Conservation (phyloP, 768 basidiomycete genomes). For the Pluteus cervinus region DNA sequence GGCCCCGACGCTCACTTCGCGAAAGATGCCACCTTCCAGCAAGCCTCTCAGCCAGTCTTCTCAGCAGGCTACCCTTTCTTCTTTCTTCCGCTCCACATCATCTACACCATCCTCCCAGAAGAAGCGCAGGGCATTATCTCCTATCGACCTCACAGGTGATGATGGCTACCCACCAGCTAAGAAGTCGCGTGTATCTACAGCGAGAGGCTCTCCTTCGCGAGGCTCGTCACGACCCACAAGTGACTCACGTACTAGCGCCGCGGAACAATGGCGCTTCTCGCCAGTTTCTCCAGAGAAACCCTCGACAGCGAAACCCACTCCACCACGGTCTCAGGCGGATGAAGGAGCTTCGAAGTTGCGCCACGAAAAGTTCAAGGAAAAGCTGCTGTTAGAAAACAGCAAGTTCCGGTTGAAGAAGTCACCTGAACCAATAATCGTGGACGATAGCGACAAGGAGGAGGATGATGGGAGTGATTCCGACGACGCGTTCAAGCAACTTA, state of each 20-base stretch:
- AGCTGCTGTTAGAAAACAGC: conserved; percentile 42
- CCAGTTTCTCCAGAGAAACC: conserved; percentile 22
- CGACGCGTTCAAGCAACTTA: conserved; percentile 39
- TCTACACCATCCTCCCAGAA: conserved; percentile 13
- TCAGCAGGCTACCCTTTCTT: conserved; percentile 32
- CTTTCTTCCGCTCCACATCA: conserved; percentile 26
- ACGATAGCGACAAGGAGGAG: conserved; percentile 11
- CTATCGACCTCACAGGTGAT: conserved; percentile 52
- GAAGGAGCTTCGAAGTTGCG: conserved; percentile 19
- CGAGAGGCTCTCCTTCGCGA: conserved; percentile 3
- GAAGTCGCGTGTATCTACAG: conserved; percentile 17
- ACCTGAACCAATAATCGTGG: conserved; percentile 9
- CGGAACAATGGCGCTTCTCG: conserved; percentile 42
- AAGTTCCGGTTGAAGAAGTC: conserved; percentile 21
- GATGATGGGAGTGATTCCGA: conserved; percentile 33
- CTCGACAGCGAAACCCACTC: conserved; percentile 4
- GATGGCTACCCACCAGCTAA: conserved; percentile 24
- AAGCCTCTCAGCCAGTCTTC: conserved; percentile 12
- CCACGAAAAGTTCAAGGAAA: conserved; percentile 42
- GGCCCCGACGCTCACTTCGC: conserved; percentile 1
- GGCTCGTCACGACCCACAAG: conserved; percentile 1
- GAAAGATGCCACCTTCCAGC: neutral
- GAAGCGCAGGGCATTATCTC: conserved; percentile 26
- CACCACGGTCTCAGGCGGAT: conserved; percentile 13
- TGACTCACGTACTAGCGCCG: conserved; percentile 9